Conservation (phyloP, 2,329 filamentous ascomycete genomes). For the Hirsutella rhossiliensis region DNA sequence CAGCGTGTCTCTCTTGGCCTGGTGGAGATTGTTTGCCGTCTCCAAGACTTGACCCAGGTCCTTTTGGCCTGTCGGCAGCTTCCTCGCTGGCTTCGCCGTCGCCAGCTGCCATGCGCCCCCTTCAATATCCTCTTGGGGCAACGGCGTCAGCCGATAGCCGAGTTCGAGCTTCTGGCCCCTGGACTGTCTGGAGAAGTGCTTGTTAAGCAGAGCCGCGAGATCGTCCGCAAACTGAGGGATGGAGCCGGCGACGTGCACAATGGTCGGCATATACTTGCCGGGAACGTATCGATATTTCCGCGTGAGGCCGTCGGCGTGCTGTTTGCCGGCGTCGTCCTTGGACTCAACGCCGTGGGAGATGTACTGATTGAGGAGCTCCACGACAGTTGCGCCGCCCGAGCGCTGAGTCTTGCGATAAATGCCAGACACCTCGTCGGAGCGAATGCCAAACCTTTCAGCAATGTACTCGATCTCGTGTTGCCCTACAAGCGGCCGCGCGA, state of each 20-base stretch:
- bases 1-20: slow-evolving; percentile 18
- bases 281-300: slow-evolving; percentile 30
- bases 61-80: not conserved
- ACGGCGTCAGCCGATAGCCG: slow-evolving; percentile 24
- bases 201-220: slow-evolving; percentile 27
- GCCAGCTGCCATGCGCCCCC: not conserved
- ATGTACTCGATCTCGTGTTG: slow-evolving; percentile 30
- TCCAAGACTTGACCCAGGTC: slow-evolving; percentile 17
- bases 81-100: not conserved
- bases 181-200: slow-evolving; percentile 27
- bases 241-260: slow-evolving; percentile 27
- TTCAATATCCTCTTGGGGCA: slow-evolving; percentile 11
- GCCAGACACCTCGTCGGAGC: slow-evolving; percentile 25
- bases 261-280: slow-evolving; percentile 26
- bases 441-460: slow-evolving; percentile 29
- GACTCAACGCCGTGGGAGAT: slow-evolving; percentile 23
- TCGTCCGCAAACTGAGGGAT: slow-evolving; percentile 23
- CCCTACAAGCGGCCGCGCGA: slow-evolving; percentile 7
- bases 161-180: slow-evolving; percentile 24
- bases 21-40: slow-evolving; percentile 14
- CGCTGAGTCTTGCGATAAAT: slow-evolving; percentile 26
- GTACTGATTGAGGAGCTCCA: slow-evolving; percentile 31
- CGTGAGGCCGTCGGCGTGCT: slow-evolving; percentile 19
- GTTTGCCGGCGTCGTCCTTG: slow-evolving; percentile 16
- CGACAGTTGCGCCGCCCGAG: slow-evolving; percentile 26